A percentile compares a stretch with the other conserved stretches of the same genome.
Conservation (phyloP, 139 green algal genomes). For the Edaphochlamys debaryana region DNA sequence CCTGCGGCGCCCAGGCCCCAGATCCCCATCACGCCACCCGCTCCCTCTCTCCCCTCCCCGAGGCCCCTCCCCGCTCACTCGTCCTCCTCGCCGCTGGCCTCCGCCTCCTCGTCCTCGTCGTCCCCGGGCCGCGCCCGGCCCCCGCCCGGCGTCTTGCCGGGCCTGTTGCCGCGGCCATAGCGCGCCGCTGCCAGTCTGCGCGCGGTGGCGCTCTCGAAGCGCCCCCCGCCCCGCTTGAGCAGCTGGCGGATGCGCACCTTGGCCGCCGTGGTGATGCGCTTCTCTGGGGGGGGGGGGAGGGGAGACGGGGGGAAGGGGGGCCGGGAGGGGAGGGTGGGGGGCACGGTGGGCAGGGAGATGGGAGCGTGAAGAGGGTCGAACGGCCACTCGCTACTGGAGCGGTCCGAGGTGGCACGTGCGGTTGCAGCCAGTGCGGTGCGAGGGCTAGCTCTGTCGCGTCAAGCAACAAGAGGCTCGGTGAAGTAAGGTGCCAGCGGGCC, state of each 20-base stretch:
- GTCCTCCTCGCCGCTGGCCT: not conserved
- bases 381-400: too few relatives aligned
- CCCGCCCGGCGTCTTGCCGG: too few relatives aligned
- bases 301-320: not conserved
- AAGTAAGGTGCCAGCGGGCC: too few relatives aligned
- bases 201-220: too few relatives aligned
- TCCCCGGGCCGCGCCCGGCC: not conserved
- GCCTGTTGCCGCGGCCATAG: not conserved
- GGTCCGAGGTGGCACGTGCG: too few relatives aligned
- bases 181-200: not conserved
- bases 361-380: too few relatives aligned
- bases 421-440: too few relatives aligned
- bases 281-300: not conserved
- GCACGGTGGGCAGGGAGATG: too few relatives aligned
- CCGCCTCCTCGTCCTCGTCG: not conserved
- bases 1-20: not conserved
- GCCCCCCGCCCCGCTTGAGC: not conserved
- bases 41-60: not conserved
- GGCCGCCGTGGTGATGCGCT: not conserved
- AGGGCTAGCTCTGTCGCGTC: too few relatives aligned
- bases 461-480: too few relatives aligned
- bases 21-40: not conserved
- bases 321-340: too few relatives aligned
- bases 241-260: not conserved
- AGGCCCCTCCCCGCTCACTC: not conserved